Conservation (phyloP, 305 asterid genomes). For the Withania somnifera region DNA sequence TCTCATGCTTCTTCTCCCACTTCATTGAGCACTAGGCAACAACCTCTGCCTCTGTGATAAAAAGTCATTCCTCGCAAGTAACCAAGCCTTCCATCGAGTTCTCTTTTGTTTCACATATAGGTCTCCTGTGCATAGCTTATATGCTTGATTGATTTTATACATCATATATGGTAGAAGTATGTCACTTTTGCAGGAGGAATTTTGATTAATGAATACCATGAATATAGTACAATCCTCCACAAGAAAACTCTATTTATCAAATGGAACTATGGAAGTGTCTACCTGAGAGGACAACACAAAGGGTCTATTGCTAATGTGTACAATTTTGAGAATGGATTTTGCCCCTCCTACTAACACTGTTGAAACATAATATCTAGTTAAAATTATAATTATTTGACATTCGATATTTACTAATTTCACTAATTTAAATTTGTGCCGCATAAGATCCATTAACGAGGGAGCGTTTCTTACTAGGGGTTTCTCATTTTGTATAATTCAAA, state of each 20-base stretch:
- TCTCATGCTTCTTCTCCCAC: not conserved
- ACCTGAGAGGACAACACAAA: not conserved
- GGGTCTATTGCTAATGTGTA: not conserved
- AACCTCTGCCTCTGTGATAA: not conserved
- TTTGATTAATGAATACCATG: not conserved
- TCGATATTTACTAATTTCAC: not conserved
- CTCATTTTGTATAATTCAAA: not conserved
- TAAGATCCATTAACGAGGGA: not conserved
- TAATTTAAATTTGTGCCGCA: not conserved
- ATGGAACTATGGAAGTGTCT: not conserved
- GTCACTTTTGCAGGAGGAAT: not conserved
- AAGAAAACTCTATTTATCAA: not conserved
- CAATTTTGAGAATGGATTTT: not conserved
- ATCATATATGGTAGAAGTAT: not conserved
- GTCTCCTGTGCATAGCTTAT: not conserved
- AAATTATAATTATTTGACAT: no score
- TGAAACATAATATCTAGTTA: not conserved
- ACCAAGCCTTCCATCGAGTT: no score
- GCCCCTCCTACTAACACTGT: not conserved
- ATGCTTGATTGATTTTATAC: not conserved
- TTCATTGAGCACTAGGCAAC: not conserved
- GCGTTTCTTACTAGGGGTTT: not conserved
- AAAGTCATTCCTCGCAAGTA: no score
- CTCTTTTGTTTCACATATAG: no score
- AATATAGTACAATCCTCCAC: not conserved